Conservation (phyloP, 78 protist species). For the Cavenderia fasciculata region DNA sequence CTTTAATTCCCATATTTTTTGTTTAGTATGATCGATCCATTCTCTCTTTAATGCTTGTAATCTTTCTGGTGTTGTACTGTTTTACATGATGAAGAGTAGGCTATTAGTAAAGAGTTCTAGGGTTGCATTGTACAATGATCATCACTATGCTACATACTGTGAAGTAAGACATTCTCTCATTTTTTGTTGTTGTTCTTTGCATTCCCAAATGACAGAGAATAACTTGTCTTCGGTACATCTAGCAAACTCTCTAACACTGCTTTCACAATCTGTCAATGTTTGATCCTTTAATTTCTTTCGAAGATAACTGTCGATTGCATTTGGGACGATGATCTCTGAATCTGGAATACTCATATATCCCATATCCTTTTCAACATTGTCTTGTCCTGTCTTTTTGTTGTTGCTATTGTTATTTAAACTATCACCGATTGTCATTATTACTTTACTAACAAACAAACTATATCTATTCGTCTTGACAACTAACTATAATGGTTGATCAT, state of each 20-base stretch:
- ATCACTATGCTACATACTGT: constrained; percentile 14
- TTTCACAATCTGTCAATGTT: constrained; percentile 40
- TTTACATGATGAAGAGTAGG: neutral
- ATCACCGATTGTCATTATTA: no score
- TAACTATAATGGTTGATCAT: no score
- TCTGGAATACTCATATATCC: constrained; percentile 55
- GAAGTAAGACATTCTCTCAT: constrained; percentile 60
- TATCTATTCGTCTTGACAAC: no score
- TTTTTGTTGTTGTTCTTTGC: constrained; percentile 65
- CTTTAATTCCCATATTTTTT: constrained; percentile 38
- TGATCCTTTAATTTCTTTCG: constrained; percentile 66
- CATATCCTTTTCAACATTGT: constrained; percentile 13
- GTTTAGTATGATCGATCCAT: constrained; percentile 35
- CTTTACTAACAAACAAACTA: no score
- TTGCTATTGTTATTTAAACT: no score
- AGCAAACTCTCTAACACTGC: constrained; percentile 52
- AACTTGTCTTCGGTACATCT: constrained; percentile 63
- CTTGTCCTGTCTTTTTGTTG: neutral
- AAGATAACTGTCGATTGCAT: constrained; percentile 51
- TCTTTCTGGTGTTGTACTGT: constrained; percentile 67
- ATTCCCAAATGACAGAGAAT: constrained; percentile 69
- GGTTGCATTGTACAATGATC: neutral
- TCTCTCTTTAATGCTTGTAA: constrained; percentile 59
- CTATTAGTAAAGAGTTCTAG: neutral
- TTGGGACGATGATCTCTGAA: constrained; percentile 58